Evolutionary conservation across 371 early-diverging fungal species (phyloP), one percentile per base, ranked within the genome.

Genomic region (Phascolomyces articulosus): DNA sequence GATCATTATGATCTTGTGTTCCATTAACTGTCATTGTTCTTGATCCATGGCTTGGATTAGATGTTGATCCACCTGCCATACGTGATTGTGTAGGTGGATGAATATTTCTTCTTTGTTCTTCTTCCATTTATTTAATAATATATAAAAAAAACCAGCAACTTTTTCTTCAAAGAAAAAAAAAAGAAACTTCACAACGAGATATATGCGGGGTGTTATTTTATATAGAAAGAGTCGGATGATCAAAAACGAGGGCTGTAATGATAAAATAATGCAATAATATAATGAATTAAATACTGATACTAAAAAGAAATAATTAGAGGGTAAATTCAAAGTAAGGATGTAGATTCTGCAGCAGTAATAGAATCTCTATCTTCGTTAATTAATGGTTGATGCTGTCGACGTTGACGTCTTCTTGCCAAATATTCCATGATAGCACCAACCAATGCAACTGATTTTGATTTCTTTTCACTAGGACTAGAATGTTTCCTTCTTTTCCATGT

Each of bases 1-100:
- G 20, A 8, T 60, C 56, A 31, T 59, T 31, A 66, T 62, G 58
- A 15, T 44, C 62, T 34, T 64, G 41, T 34, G 65, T 68, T n/a
- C 68, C 70, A 23, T 77, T 68, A 20, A 77, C 57, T 8, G 67
- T 74, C 0, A 80, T 29, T 38, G 81, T 80, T 57, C 81, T 55
- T 3, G 81, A 77, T 9, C 81, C 81, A 60, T 80, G 74, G 2
- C 28, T 34, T 18, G 72, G 66, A 51, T 20, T 51, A n/a, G 72
- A 56, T 2, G 69, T 59, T 31, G 72, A 64, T 34, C 65, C 64
- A 29, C 70, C 73, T 64, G 70, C 47, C 64, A 74, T 66, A 55
- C 73, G 28, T 26, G 73, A 69, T 16, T 28, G 21, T 3, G 60
- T 65, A 2, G 58, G 51, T 16, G 64, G 64, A 29, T 63, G 63